phyloP scores from a whole-genome alignment of 768 basidiomycete species.

The Mrakia frigida region DNA sequence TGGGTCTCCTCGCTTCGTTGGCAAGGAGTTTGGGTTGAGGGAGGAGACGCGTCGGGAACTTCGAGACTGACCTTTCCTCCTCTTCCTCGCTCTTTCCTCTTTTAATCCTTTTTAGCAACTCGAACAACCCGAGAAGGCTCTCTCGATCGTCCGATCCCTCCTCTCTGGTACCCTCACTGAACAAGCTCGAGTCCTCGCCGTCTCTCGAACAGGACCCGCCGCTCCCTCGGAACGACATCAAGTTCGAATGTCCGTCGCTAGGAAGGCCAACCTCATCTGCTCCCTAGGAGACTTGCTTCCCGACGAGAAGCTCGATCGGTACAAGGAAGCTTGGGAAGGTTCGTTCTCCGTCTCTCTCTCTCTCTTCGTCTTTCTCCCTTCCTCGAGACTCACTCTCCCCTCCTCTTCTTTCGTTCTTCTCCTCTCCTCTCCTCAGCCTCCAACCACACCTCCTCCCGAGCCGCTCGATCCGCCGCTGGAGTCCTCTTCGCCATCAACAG shows the following conservation, averaged over 20 bases:
- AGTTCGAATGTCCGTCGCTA: constrained; percentile 42
- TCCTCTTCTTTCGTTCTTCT: background rate
- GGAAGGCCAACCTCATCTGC: constrained; percentile 92
- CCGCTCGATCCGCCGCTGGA: constrained; percentile 86
- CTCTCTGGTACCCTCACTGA: constrained; percentile 26
- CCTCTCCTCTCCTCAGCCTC: constrained; percentile 46
- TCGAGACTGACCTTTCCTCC: background rate
- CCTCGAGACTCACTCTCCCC: background rate
- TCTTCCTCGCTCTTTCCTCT: background rate
- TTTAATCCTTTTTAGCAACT: constrained; percentile 47
- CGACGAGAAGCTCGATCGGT: constrained; percentile 62
- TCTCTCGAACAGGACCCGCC: constrained; percentile 22
- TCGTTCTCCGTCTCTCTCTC: background rate
- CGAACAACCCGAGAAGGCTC: constrained; percentile 71
- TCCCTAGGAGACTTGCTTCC: constrained; percentile 74
- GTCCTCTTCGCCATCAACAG: constrained; percentile 66
- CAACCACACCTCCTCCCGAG: constrained; percentile 70
- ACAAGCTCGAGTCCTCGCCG: constrained; percentile 18
- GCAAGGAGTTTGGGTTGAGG: background rate
- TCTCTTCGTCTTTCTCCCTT: background rate
- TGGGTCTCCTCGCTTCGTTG: constrained; percentile 1
- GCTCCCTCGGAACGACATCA: constrained; percentile 16
- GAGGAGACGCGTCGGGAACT: background rate
- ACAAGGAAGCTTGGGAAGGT: constrained; percentile 75
- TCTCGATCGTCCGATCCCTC: constrained; percentile 75